Base-by-base conservation (phyloP, 202 grass and related monocot species). In the Musa balbisiana region DNA sequence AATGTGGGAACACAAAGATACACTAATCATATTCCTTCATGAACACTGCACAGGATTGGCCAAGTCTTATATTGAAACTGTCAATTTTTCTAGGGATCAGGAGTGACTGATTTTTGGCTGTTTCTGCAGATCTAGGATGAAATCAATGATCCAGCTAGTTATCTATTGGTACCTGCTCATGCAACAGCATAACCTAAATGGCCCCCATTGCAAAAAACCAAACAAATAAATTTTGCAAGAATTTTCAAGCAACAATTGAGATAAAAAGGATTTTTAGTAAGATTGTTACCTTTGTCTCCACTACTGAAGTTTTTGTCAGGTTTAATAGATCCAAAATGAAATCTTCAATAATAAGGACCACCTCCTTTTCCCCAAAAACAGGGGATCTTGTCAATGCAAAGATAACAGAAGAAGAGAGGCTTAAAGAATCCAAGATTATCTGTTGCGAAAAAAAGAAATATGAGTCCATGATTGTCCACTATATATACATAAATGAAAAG, bases 401-500 rank as follows among this genome's bases (percentile, higher is more conserved):
- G 81, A 93, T 84, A 25, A 86, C 73, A 73, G 85, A 86, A 70
- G 86, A 84, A 51, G 88, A 84, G 64, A 89, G 84, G 84, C 74
- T 76, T 78, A 93, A 85, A 64, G 55, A 51, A 83, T 89, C 69
- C 63, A 80, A 91, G 89, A 91, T 76, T 82, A 93, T 87, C 94
- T 98, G 82, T 63, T 86, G 33, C 67, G 49, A 78, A 84, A 33
- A 68, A 80, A 60, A 80, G 11, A 77, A 49, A 17, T 73, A 10
- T 49, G 68, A 71, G 16, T 63, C 70, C 71, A 29, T 16, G 25
- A 16, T 68, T 68, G 16, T 20, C 67, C 51, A 51, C 67, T 60
- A 60, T 2, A 69, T 49, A 33, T 69, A 50, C 26, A 50, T n/a
- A 49, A n/a, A 69, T 69, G 16, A 51, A 19, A 5, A 69, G 49